A percentile compares a stretch with the other conserved stretches of the same genome.
Conservation (phyloP, 169 alveolate genomes). For the Plasmodium relictum region DNA sequence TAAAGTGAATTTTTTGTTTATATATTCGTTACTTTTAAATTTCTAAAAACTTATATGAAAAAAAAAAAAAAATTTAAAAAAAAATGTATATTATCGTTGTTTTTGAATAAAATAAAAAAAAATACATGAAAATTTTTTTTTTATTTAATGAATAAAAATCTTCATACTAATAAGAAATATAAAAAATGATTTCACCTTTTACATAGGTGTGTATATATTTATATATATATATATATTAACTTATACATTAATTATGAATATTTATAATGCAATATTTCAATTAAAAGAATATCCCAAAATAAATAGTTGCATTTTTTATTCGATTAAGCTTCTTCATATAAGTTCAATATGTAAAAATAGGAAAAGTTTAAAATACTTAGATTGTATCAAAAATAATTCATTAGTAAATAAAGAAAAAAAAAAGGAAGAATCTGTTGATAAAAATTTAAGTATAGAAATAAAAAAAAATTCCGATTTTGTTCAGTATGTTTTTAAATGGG, state of each 20-base stretch:
- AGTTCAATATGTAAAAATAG: conserved; percentile 40
- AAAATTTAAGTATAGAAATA: not conserved
- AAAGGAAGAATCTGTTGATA: conserved; percentile 2
- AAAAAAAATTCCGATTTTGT: conserved; percentile 50
- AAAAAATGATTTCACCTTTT: too few species aligned
- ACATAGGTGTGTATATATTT: too few species aligned
- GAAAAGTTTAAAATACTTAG: conserved; percentile 32
- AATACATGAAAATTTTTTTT: too few species aligned
- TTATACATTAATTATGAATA: conserved; percentile 13
- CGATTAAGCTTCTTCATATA: conserved; percentile 17
- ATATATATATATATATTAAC: not conserved
- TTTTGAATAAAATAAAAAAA: too few species aligned
- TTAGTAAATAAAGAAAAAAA: not conserved
- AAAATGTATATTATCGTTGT: too few species aligned
- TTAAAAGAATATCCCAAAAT: conserved; percentile 1
- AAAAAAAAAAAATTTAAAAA: too few species aligned
- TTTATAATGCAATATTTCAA: not conserved
- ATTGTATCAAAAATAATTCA: conserved; percentile 13
- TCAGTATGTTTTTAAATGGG: conserved; percentile 86
- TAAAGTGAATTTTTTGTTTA: too few species aligned
- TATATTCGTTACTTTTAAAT: too few species aligned
- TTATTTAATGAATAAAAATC: too few species aligned
- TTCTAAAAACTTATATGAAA: too few species aligned
- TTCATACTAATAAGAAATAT: too few species aligned
- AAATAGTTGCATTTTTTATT: not conserved